These are phyloP conservation scores for Isoetes engelmannii DNA, from an alignment of 83 land plant species.

Conservation along the genomic window DNA sequence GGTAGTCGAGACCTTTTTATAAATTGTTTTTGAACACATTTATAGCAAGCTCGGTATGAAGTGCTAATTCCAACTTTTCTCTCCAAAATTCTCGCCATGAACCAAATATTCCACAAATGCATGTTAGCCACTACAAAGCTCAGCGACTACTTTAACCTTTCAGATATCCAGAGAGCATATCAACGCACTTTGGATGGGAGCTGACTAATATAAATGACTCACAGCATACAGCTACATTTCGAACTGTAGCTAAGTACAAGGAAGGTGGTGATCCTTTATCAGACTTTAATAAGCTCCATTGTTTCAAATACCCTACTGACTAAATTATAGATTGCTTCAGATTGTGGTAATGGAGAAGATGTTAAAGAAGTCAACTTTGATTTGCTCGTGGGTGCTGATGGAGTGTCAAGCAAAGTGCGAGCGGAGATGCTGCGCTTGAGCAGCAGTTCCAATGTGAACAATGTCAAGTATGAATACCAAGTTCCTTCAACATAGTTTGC, in stretches of 20 bases:
- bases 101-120: too few relatives aligned
- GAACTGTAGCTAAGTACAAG: background rate
- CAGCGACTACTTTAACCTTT: background rate
- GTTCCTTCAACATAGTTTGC: too few relatives aligned
- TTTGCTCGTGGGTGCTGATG: conserved; percentile 40
- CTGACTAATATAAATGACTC: conserved; percentile 20
- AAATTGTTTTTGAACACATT: background rate
- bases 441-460: background rate
- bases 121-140: too few relatives aligned
- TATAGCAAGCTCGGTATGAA: too few relatives aligned
- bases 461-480: too few relatives aligned
- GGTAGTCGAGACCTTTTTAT: background rate
- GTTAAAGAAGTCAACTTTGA: conserved; percentile 34
- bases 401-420: conserved; percentile 31
- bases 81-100: too few relatives aligned
- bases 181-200: conserved; percentile 30
- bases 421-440: conserved; percentile 30
- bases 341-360: background rate
- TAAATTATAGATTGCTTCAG: too few relatives aligned
- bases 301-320: too few relatives aligned
- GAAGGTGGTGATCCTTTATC: background rate
- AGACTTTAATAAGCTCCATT: too few relatives aligned
- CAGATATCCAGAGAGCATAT: conserved; percentile 11
- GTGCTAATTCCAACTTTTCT: too few relatives aligned
- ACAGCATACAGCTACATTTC: conserved; percentile 25